phyloP scores from a whole-genome alignment of 192 early-diverging fungal species.

The Geranomyces variabilis region DNA sequence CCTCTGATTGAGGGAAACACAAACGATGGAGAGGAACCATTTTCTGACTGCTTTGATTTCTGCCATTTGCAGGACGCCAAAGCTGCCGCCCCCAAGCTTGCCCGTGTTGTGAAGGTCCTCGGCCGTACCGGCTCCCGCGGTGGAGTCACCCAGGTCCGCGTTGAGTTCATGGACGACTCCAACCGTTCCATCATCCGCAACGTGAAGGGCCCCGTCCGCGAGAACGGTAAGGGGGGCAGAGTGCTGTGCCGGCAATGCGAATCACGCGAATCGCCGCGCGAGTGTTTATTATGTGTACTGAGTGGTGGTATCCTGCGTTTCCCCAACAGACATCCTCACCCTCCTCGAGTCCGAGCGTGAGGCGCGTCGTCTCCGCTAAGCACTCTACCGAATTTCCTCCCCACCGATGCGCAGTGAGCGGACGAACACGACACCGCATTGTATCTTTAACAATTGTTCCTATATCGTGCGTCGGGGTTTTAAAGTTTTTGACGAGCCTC shows the following conservation, averaged over 20 bases:
- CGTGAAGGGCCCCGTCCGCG: constrained; percentile 99
- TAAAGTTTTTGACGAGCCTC: too few species aligned
- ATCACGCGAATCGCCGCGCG: neutral
- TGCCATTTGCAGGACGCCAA: constrained; percentile 41
- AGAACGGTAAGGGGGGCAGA: constrained; percentile 61
- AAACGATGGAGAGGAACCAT: too few species aligned
- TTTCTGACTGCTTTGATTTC: neutral
- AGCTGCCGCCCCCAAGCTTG: constrained; percentile 75
- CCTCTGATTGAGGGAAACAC: too few species aligned
- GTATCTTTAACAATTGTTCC: too few species aligned
- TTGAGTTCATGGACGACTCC: constrained; percentile 96
- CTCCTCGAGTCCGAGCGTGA: constrained; percentile 99
- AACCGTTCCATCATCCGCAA: constrained; percentile 99
- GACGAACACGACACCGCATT: too few species aligned
- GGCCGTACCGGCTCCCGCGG: constrained; percentile 99
- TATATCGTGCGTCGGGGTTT: too few species aligned
- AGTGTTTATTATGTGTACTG: constrained; percentile 7
- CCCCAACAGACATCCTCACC: constrained; percentile 91
- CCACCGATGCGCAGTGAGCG: too few species aligned
- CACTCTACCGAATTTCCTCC: neutral
- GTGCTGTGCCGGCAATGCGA: constrained; percentile 1
- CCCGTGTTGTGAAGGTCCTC: constrained; percentile 94
- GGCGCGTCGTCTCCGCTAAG: constrained; percentile 95
- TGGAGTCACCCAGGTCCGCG: constrained; percentile 99
- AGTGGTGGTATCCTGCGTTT: too few species aligned